Conservation (phyloP, 2,329 filamentous ascomycete species). For the Microsporum canis region DNA sequence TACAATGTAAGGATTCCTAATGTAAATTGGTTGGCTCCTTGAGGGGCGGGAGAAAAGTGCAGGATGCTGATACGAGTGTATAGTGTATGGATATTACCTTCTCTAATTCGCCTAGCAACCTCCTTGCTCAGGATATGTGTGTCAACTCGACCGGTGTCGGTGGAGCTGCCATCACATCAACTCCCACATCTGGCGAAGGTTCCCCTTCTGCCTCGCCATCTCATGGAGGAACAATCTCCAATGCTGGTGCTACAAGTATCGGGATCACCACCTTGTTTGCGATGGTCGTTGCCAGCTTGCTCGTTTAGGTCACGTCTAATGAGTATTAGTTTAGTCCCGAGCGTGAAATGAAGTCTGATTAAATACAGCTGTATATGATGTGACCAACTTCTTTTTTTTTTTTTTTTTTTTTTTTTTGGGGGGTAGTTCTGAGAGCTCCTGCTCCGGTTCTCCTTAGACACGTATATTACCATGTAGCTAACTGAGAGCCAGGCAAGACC, state of each 20-base stretch:
- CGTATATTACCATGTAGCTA: too few species aligned
- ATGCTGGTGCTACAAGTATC: not conserved
- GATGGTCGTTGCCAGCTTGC: not conserved
- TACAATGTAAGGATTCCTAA: slow-evolving; percentile 34
- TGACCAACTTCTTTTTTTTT: too few species aligned
- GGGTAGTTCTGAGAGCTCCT: too few species aligned
- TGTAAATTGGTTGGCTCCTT: too few species aligned
- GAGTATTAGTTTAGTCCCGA: too few species aligned
- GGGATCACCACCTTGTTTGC: not conserved
- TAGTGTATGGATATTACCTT: slow-evolving; percentile 38
- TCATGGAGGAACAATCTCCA: not conserved
- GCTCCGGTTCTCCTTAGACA: too few species aligned
- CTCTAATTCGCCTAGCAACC: slow-evolving; percentile 24
- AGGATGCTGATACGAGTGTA: not conserved
- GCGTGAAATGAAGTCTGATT: too few species aligned
- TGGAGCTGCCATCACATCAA: slow-evolving; percentile 17
- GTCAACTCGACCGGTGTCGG: slow-evolving; percentile 31
- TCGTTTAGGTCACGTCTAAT: not conserved
- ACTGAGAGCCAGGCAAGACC: too few species aligned
- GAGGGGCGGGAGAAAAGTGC: not conserved
- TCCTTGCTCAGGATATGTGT: slow-evolving; percentile 29
- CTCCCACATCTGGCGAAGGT: not conserved
- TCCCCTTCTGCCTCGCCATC: not conserved
- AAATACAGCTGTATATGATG: too few species aligned
- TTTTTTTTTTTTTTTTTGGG: too few species aligned